These are phyloP conservation scores for Pyrrhoderma noxium DNA, from an alignment of 1,284 basidiomycete genomes.

Conservation along the genomic window DNA sequence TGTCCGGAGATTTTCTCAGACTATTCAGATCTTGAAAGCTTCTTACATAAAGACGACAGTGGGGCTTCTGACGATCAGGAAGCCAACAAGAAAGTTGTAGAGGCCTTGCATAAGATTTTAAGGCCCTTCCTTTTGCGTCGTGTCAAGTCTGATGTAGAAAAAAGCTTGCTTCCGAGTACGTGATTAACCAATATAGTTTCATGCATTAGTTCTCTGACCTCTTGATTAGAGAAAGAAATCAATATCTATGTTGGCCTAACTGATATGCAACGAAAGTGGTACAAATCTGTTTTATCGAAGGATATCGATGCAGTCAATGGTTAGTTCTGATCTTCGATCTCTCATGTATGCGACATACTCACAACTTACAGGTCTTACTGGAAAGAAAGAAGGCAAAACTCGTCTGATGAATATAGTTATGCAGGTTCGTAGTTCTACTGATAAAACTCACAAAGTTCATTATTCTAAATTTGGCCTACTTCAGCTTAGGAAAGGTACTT, in stretches of 20 bases:
- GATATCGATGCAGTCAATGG: constrained; percentile 99
- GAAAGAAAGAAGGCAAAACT: constrained; percentile 99
- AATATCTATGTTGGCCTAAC: constrained; percentile 98
- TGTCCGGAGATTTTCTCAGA: constrained; percentile 79
- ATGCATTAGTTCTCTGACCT: not conserved
- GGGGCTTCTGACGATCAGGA: constrained; percentile 75
- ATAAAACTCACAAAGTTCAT: not conserved
- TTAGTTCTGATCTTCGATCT: constrained; percentile 25
- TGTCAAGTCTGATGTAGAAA: constrained; percentile 98
- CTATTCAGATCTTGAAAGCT: constrained; percentile 67
- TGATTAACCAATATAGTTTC: constrained; percentile 7
- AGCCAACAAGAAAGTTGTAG: constrained; percentile 88
- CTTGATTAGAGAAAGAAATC: constrained; percentile 84
- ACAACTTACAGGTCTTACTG: constrained; percentile 56
- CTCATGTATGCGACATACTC: not conserved
- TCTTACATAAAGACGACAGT: constrained; percentile 75
- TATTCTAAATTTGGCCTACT: constrained; percentile 3
- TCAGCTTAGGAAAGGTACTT: constrained; percentile 57
- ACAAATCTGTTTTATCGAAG: constrained; percentile 92
- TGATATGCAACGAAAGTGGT: constrained; percentile 99
- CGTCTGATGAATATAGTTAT: constrained; percentile 98
- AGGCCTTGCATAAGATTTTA: constrained; percentile 96
- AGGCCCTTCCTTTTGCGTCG: constrained; percentile 91
- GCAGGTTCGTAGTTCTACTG: constrained; percentile 55
- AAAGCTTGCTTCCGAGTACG: constrained; percentile 85